A percentile compares a stretch with the other conserved stretches of the same genome.
Evolutionary conservation across 805 yeast genomes (phyloP).

Genomic region (Candida krabiensis): DNA sequence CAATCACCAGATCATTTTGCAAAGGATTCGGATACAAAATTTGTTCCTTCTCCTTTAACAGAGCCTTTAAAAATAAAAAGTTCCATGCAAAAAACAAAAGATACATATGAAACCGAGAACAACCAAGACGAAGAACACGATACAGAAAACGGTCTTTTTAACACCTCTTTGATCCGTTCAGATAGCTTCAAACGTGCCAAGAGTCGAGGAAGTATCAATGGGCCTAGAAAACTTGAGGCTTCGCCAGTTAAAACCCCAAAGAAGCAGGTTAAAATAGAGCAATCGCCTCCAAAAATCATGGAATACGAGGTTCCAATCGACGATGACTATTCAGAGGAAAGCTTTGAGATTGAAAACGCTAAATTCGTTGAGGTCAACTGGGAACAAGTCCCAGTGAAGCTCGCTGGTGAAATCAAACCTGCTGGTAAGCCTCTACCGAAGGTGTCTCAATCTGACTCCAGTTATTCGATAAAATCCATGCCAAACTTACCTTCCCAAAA

Average conservation of each 20-base stretch:
- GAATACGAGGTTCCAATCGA: constrained; percentile 30
- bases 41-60: constrained; percentile 22
- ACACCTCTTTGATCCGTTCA: constrained; percentile 12
- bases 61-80: constrained; percentile 20
- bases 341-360: constrained; percentile 12
- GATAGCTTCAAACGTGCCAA: constrained; percentile 21
- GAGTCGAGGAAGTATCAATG: constrained; percentile 28
- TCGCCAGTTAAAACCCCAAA: constrained; percentile 30
- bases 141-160: constrained; percentile 8
- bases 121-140: constrained; percentile 1
- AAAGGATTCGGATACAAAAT: constrained; percentile 12
- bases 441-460: constrained; percentile 35
- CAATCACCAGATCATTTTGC: constrained; percentile 12
- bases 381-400: constrained; percentile 24
- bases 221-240: constrained; percentile 23
- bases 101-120: not conserved
- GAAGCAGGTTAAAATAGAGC: constrained; percentile 39
- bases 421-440: constrained; percentile 36
- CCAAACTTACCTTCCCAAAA: constrained; percentile 29
- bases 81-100: constrained; percentile 9
- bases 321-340: constrained; percentile 19
- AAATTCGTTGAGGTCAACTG: constrained; percentile 25
- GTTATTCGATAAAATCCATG: constrained; percentile 32
- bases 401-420: constrained; percentile 4
- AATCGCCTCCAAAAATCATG: constrained; percentile 38